Base-by-base conservation (phyloP, 2,329 filamentous ascomycete species). In the Xylariaceae sp. region DNA sequence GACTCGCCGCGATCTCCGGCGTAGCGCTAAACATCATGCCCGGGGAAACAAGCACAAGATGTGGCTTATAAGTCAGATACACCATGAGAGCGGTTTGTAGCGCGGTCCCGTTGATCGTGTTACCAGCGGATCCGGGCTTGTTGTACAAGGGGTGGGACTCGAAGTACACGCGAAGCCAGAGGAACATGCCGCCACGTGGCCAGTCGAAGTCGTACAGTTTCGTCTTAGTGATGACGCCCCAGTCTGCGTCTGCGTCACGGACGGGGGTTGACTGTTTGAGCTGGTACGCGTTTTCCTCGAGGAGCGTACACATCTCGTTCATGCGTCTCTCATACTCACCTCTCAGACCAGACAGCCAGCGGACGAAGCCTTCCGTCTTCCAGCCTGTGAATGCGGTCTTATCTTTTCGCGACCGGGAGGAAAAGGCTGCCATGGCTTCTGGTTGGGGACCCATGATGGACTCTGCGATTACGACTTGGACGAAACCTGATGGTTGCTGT, bases 131-230 rank as follows among this genome's bases (percentile, higher is more conserved):
- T 2, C 67, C 55, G n/a, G 60, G 55, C 2, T 66, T 66, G 45
- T 66, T 61, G 65, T 75, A 84, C 12, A 95, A 75, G 11, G 89
- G 89, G 63, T 96, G 90, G 2, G 75, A 73, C 47, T 86, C 80
- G 59, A 90, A 86, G 64, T 83, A 77, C 53, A 94, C 70, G 48
- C 81, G 77, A 3, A 95, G 62, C 91, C 91, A 96, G 48, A 95
- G 70, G 67, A 96, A 96, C 90, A 96, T 96, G 63, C 91, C 91
- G 33, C 85, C 91, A 27, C 87, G 81, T 1, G 91, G 90, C 77
- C 87, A 90, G 58, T 79, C 70, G 64, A 95, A 96, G 41, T 84
- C 81, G 67, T 85, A 88, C 58, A 95, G 78, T 52, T 78, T 76
- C 1, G 81, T 86, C 70, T 87, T 90, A 61, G 85, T 83, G 42